A percentile compares a stretch with the other conserved stretches of the same genome.
phyloP scores from a whole-genome alignment of 305 asterid genomes.

The Solanum chacoense region DNA sequence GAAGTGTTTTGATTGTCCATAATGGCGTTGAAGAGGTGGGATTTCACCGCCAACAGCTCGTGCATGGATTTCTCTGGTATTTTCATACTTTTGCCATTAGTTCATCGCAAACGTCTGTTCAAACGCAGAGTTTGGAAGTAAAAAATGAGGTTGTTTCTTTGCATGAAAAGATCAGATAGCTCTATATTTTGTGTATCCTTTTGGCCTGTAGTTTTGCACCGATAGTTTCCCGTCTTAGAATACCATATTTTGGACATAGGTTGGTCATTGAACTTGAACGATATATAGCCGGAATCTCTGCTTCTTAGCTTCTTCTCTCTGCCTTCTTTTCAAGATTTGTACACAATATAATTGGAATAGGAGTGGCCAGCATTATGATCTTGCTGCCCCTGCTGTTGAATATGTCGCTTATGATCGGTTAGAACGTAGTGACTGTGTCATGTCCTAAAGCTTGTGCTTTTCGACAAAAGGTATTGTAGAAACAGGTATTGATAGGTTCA shows the following conservation, averaged over 20 bases:
- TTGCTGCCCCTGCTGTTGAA: not conserved
- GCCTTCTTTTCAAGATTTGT: not conserved
- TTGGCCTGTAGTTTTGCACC: not conserved
- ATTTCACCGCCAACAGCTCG: not conserved
- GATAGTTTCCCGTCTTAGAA: not conserved
- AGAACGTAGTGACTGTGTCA: not conserved
- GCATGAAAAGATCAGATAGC: not conserved
- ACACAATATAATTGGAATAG: not conserved
- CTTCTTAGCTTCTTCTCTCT: not conserved
- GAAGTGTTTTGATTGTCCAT: not conserved
- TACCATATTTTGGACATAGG: not conserved
- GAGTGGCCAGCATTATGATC: not conserved
- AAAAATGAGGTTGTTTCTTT: not conserved
- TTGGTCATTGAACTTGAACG: not conserved
- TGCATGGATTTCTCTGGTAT: not conserved
- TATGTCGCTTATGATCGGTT: not conserved
- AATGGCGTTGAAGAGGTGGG: not conserved
- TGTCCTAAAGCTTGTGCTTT: not conserved
- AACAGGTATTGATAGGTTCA: not conserved
- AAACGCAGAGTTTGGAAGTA: not conserved
- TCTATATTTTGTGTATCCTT: not conserved
- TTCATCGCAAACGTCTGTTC: not conserved
- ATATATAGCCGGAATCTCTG: not conserved
- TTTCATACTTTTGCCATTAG: not conserved
- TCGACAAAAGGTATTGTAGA: not conserved